A percentile compares a stretch with the other conserved stretches of the same genome.
Evolutionary conservation across 2,329 filamentous ascomycete genomes (phyloP).

Genomic region (Calonectria pteridis): DNA sequence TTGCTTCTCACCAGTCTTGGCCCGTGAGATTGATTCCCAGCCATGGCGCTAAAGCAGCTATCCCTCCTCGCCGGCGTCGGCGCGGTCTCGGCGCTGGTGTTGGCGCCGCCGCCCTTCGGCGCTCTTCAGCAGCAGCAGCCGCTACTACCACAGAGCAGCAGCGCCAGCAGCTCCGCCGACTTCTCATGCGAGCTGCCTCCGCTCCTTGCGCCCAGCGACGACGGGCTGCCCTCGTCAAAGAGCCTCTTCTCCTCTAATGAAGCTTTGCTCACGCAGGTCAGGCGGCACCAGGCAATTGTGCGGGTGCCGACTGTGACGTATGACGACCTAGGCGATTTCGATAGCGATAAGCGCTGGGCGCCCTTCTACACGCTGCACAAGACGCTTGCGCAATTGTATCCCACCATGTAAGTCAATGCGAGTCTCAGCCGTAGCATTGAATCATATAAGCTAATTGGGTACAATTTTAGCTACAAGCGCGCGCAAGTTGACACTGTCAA

Average conservation of each 20-base stretch:
- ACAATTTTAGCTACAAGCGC: constrained; percentile 51
- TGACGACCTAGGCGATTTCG: constrained; percentile 67
- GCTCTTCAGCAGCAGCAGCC: constrained; percentile 37
- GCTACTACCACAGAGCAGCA: constrained; percentile 16
- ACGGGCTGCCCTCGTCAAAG: constrained; percentile 49
- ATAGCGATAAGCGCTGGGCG: constrained; percentile 67
- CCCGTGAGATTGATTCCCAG: neutral
- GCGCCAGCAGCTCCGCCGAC: constrained; percentile 10
- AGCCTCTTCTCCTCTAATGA: constrained; percentile 50
- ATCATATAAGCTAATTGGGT: neutral
- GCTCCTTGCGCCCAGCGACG: constrained; percentile 45
- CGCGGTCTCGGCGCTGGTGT: constrained; percentile 28
- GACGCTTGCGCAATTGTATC: constrained; percentile 63
- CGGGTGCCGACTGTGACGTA: constrained; percentile 67
- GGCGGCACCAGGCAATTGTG: constrained; percentile 66
- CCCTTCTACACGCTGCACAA: constrained; percentile 64
- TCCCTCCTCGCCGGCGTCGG: constrained; percentile 34
- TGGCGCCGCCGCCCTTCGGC: constrained; percentile 25
- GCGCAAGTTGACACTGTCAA: constrained; percentile 68
- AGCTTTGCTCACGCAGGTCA: constrained; percentile 56
- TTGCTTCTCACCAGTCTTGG: neutral
- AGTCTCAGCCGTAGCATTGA: neutral
- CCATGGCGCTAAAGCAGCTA: constrained; percentile 37
- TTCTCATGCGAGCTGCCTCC: constrained; percentile 52
- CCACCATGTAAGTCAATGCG: constrained; percentile 54